Base-by-base conservation (phyloP, 768 basidiomycete species). In the Cystobasidium tubakii region DNA sequence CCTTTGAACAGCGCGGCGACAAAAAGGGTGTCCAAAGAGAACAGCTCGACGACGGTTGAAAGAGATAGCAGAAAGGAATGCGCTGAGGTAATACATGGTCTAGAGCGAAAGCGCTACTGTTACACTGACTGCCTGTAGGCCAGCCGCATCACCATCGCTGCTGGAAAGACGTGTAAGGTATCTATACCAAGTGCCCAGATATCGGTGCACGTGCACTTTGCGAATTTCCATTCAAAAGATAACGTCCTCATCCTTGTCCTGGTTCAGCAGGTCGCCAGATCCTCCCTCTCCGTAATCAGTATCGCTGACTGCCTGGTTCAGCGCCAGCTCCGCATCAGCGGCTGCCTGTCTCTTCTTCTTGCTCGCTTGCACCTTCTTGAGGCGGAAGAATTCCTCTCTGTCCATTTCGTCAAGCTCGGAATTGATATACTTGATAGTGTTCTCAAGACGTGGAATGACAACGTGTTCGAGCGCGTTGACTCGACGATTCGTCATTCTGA, bases 391-490 rank as follows among this genome's bases (percentile, higher is more conserved):
- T 69, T 83, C 83, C 71, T 83, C 81, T 73, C 82, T 86, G 82
- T 99, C 96, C 93, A 96, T 97, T 82, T 99, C 96, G 78, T 98
- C 96, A 75, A 99, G 83, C 80, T 99, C 96, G 73, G 92, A 95
- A 79, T 92, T 85, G 81, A 99, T 97, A 81, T 97, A 99, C 79
- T 91, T 91, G 84, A 99, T 92, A 17, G 96, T 98, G 82, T 97
- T 97, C 57, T 98, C 95, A 63, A 99, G 83, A 54, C 89, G 86
- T 21, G 96, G 96, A 73, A 99, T 97, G 78, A 99, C 85, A 76
- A 99, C 88, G 80, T 99, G 92, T 79, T 99, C 96, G 76, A 99
- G 95, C 1, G 96, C 96, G 79, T 99, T 99, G 46, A 99, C 96
- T 76, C 96, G 88, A 65, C 96, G 90, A 82, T 98, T 99, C 43